Base-by-base conservation (phyloP, 805 yeast genomes). In the Lipomyces orientalis region DNA sequence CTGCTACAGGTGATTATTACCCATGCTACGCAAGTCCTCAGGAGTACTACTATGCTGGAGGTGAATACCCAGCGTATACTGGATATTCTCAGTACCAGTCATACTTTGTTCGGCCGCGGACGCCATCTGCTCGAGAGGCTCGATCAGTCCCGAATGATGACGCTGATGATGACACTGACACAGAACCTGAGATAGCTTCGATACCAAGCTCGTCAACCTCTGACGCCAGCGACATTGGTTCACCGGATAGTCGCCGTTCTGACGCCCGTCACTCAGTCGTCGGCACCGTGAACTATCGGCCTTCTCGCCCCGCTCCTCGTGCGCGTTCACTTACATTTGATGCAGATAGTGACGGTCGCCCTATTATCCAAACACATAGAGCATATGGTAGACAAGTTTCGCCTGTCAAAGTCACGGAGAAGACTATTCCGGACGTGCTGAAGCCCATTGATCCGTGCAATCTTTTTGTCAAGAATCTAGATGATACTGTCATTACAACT, bases 381-480 rank as follows among this genome's bases (percentile, higher is more conserved):
- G 49, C 49, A n/a, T 43, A 43, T 43, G 49, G 49, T 8, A 43
- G 52, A 51, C 56, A 9, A 19, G 12, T n/a, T 34, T 33, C 22
- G 46, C 25, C 39, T 51, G 60, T 39, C 35, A 22, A 16, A 51
- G 31, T 16, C 19, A 19, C 10, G 61, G 25, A 10, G 57, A 56
- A 37, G 58, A 34, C 43, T n/a, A n/a, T 14, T 54, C 46, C 54
- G 14, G 25, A 49, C 31, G 25, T 56, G n/a, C 35, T 56, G 54
- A 57, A 51, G 22, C 61, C 62, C 29, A 46, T 60, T 19, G 71
- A 68, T 31, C 62, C 67, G 16, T 58, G 69, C 52, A 69, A 65
- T 51, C 60, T 70, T 10, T 70, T 57, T 56, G 67, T 70, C n/a
- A 65, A 58, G 34, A 68, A 68, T 49, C 35, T 70, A n/a, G 73